Conservation (phyloP, 345 rosid genomes). For the Gossypium mustelinum region DNA sequence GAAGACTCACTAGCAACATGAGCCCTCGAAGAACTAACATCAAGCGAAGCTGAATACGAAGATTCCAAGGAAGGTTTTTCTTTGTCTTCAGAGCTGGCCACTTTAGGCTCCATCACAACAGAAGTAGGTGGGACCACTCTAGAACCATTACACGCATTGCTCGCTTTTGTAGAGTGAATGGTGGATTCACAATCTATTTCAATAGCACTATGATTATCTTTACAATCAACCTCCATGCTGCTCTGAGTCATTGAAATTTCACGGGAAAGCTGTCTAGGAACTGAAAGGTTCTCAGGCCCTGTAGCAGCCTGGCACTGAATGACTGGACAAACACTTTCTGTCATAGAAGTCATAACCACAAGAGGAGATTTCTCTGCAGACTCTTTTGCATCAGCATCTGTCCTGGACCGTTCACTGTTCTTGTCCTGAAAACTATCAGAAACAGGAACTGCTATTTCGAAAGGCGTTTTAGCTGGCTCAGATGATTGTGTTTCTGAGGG, state of each 20-base stretch:
- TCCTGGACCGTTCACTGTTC: conserved; percentile 1
- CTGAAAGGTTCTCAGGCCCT: background rate
- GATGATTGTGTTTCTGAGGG: background rate
- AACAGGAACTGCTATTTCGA: conserved; percentile 6
- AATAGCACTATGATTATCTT: background rate
- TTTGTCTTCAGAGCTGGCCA: background rate
- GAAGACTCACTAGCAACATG: conserved; percentile 17
- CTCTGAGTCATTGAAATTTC: background rate
- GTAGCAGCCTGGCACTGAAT: conserved; percentile 3
- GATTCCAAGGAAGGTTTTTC: background rate
- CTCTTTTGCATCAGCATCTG: background rate
- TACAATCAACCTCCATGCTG: conserved; percentile 13
- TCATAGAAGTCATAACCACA: background rate
- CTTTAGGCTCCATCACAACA: background rate
- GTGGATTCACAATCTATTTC: background rate
- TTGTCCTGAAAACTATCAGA: conserved; percentile 12
- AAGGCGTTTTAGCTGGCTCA: background rate
- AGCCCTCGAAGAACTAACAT: background rate
- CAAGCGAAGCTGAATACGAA: conserved; percentile 18
- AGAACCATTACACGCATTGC: background rate
- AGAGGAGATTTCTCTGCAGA: background rate
- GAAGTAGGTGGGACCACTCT: background rate
- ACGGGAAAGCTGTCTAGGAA: background rate
- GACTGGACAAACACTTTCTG: background rate
- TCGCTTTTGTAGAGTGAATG: background rate